Conservation (phyloP, 371 early-diverging fungal species). For the Nematocida ausubeli region DNA sequence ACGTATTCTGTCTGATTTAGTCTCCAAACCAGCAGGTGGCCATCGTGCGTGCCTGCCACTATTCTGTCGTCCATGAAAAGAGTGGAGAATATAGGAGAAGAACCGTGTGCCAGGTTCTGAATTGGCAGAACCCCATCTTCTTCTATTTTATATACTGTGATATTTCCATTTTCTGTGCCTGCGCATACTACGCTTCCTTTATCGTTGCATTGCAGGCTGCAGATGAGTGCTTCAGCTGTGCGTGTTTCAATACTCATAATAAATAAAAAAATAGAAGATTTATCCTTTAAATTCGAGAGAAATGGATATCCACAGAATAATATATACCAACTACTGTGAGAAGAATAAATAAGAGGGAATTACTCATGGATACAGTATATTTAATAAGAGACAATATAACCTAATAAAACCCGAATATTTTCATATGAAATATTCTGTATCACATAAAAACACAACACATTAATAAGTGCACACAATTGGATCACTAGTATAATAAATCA, state of each 20-base stretch:
- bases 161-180: conserved; percentile 23
- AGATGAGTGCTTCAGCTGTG: conserved; percentile 9
- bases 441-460: too few relatives aligned
- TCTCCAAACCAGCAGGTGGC: conserved; percentile 63
- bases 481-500: too few relatives aligned
- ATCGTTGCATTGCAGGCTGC: neutral
- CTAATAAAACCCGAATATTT: too few relatives aligned
- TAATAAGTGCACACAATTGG: too few relatives aligned
- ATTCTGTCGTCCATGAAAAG: conserved; percentile 57
- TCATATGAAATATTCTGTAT: too few relatives aligned
- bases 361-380: too few relatives aligned
- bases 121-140: neutral
- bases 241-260: conserved; percentile 48
- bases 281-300: too few relatives aligned
- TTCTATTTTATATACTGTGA: conserved; percentile 30
- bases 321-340: too few relatives aligned
- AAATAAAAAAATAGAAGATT: conserved; percentile 31
- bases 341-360: too few relatives aligned
- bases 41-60: conserved; percentile 56
- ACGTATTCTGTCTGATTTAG: conserved; percentile 26
- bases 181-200: conserved; percentile 1
- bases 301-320: too few relatives aligned
- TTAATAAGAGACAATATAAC: too few relatives aligned
- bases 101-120: conserved; percentile 6
- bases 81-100: conserved; percentile 43